Base-by-base conservation (phyloP, 78 protist genomes). In the Dictyostelium brefeldianum region DNA sequence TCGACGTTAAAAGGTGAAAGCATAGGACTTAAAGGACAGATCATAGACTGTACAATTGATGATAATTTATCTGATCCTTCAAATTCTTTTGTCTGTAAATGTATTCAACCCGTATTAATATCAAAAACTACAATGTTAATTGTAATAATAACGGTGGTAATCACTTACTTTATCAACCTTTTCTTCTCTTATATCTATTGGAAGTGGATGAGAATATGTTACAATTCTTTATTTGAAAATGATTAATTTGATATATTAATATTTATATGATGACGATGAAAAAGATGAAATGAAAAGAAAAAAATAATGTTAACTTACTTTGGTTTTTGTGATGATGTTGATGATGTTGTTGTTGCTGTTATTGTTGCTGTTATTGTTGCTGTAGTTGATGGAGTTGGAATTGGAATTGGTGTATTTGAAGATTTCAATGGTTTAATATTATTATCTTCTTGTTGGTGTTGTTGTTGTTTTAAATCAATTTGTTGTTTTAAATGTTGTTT, bases 401-500 rank as follows among this genome's bases (percentile, higher is more conserved):
- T 15, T 53, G 65, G 6, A 20, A 25, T 5, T 56, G 65, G n/a
- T 56, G 27, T 20, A 57, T 22, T 57, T 14, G 31, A 25, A 17
- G 69, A 22, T 56, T 43, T 59, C 57, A 71, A 36, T 18, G 84
- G 43, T 31, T 69, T 56, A 36, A 17, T 15, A 29, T 74, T 74
- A 48, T 74, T 74, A 6, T 75, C 62, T 47, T 74, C 41, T 11
- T n/a, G 27, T 48, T 74, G 80, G 7, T 29, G 27, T 20, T 71
- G 78, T 11, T n/a, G 27, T 48, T 74, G 80, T 10, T 29, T 43
- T 20, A 41, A 53, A 57, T 22, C 67, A 4, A 57, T 71, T 71
- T 71, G 78, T 71, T 41, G 78, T 71, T 71, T 50, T n/a, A 43
- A 41, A 31, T 70, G 78, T 70, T 70, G 78, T 36, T 70, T 18